Percentiles rank a stretch among this genome's conserved stretches.
Conservation (phyloP, 805 yeast species). For the Myxozyma geophila region DNA sequence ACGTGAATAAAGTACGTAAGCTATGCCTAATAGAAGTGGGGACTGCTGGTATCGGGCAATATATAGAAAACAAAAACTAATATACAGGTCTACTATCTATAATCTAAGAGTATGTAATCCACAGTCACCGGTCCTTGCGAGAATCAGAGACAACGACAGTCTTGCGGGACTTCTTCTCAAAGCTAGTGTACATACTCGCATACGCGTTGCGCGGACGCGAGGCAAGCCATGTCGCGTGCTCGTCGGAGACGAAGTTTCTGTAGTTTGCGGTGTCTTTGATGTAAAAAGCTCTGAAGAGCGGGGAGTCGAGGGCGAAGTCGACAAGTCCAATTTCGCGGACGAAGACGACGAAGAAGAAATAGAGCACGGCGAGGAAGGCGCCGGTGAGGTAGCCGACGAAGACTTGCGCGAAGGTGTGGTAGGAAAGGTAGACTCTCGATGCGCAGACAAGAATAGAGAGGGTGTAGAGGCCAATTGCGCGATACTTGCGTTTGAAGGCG, state of each 20-base stretch:
- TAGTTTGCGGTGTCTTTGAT: conserved; percentile 46
- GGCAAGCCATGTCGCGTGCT: conserved; percentile 19
- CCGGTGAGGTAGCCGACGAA: conserved; percentile 74
- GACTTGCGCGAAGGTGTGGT: conserved; percentile 78
- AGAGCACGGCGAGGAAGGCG: conserved; percentile 57
- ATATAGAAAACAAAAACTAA: no score
- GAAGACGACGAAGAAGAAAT: conserved; percentile 58
- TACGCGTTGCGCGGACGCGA: conserved; percentile 7
- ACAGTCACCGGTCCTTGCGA: background rate
- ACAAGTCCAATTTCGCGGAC: conserved; percentile 70
- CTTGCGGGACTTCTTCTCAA: background rate
- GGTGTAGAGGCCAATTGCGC: conserved; percentile 36
- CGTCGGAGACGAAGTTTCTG: conserved; percentile 28
- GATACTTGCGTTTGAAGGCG: conserved; percentile 38
- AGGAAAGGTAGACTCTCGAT: conserved; percentile 62
- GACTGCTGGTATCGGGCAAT: background rate
- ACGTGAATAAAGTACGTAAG: background rate
- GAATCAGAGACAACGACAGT: conserved; percentile 4
- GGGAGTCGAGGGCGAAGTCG: conserved; percentile 65
- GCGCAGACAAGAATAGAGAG: conserved; percentile 46
- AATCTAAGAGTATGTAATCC: background rate
- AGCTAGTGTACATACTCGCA: background rate
- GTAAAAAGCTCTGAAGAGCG: conserved; percentile 51
- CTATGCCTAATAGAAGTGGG: background rate
- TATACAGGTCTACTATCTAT: background rate